Base-by-base conservation (phyloP, 495 filamentous ascomycete genomes). In the Penicillium daleae region DNA sequence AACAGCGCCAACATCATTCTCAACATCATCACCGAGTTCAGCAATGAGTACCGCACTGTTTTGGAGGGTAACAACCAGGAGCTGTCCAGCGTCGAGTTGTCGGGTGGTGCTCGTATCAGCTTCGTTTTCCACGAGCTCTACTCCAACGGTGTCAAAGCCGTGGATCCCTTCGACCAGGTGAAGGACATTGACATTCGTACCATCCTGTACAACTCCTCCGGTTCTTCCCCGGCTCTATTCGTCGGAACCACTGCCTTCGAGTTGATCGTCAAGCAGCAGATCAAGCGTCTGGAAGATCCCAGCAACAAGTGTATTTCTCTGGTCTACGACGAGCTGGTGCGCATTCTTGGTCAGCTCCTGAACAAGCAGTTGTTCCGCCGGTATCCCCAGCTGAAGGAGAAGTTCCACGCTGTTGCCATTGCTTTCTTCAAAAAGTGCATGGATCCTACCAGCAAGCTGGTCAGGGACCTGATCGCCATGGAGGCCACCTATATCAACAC, bases 41-140 rank as follows among this genome's bases (percentile, higher is more conserved):
- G 89, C 69, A 96, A 96, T 68, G 94, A 98, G 74, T 99, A 96
- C 82, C 89, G 93, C 68, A 95, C 93, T 33, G 92, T 98, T 9
- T 78, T 99, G 64, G 96, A 99, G 61, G 96, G 96, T 63, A 97
- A 95, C 76, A 98, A 96, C 75, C 89, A 90, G 65, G 96, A 99
- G 69, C 81, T 99, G 6, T 98, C 96, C 33, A 96, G 90, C 77
- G 85, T 90, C 24, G 96, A 99, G 74, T 80, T 99, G 60, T 97
- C 94, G 2, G 96, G 96, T 60, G 96, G 96, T 78, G 96, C 96
- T 57, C 89, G 96, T 84, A 99, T 99, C 74, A 97, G 92, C 78
- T 99, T 99, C 71, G 96, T 99, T 42, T 99, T 97, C 85, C 96
- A 99, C 74, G 96, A 99, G 74, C 80, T 99, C 15, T 99, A 98